Evolutionary conservation across 73 alveolate genomes (phyloP).

Genomic region (Paramecium pentaurelia): DNA sequence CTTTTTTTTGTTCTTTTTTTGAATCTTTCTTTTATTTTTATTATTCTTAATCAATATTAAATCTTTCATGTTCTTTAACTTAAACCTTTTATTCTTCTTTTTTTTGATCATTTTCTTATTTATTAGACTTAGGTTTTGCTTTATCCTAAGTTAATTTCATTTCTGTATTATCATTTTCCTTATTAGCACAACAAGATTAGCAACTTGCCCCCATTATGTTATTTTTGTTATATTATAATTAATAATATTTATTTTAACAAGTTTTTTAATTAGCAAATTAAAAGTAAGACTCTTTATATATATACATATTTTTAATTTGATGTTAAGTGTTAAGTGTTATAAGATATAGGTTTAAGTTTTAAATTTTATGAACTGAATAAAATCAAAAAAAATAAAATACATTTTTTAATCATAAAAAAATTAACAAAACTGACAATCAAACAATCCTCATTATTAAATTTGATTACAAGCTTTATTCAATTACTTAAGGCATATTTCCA

Average conservation of each 20-base stretch:
- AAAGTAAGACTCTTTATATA: neutral
- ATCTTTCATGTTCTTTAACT: slow-evolving; percentile 33
- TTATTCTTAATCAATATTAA: neutral
- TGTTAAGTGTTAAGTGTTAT: no score
- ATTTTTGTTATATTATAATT: neutral
- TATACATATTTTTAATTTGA: no score
- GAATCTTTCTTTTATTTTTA: neutral
- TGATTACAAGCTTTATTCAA: neutral
- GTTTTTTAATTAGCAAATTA: neutral
- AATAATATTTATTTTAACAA: neutral
- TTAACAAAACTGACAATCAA: neutral
- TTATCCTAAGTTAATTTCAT: neutral
- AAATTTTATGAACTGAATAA: no score
- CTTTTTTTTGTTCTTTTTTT: neutral
- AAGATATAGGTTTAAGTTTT: no score
- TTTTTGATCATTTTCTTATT: neutral
- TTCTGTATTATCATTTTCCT: neutral
- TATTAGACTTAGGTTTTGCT: neutral
- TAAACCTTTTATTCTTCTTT: neutral
- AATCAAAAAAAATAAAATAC: no score
- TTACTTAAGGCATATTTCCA: slow-evolving; percentile 19
- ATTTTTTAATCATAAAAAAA: neutral
- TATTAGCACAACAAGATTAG: slow-evolving; percentile 18
- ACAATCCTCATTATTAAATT: neutral
- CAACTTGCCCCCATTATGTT: slow-evolving; percentile 4